A percentile compares a stretch with the other conserved stretches of the same genome.
Evolutionary conservation across 768 basidiomycete species (phyloP).

Genomic region (Lyophyllum decastes): DNA sequence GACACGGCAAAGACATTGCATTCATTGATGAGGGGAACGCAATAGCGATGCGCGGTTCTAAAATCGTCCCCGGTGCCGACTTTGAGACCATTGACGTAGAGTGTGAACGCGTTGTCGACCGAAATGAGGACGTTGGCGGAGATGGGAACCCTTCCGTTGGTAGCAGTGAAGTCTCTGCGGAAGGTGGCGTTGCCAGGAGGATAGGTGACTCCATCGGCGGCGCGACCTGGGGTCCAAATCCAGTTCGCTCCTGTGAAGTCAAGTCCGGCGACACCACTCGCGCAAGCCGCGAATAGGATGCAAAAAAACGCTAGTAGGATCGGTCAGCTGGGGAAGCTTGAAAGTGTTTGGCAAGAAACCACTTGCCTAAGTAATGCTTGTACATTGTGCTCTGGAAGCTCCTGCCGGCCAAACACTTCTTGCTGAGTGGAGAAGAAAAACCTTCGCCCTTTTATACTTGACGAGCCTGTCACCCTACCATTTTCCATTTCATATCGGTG

Average conservation of each 20-base stretch:
- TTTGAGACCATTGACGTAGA: conserved; percentile 31
- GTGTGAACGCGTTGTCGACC: conserved; percentile 29
- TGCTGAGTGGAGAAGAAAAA: background rate
- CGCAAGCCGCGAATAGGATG: conserved; percentile 7
- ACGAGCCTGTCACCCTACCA: background rate
- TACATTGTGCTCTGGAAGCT: background rate
- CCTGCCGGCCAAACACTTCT: background rate
- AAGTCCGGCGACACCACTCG: conserved; percentile 7
- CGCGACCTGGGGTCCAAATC: conserved; percentile 31
- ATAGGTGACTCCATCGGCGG: conserved; percentile 11
- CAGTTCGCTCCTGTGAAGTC: conserved; percentile 22
- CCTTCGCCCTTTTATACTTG: background rate
- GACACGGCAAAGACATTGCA: conserved; percentile 35
- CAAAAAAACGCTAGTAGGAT: background rate
- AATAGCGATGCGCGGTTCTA: conserved; percentile 25
- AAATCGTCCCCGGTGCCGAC: conserved; percentile 24
- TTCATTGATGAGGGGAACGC: conserved; percentile 24
- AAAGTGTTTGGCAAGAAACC: background rate
- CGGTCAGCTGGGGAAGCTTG: background rate
- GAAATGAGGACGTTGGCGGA: conserved; percentile 31
- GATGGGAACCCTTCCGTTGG: conserved; percentile 25
- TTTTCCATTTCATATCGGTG: background rate
- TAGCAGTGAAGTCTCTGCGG: conserved; percentile 27
- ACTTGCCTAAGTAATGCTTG: background rate
- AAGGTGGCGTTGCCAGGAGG: conserved; percentile 29